Base-by-base conservation (phyloP, 192 early-diverging fungal genomes). In the Mortierella antarctica region DNA sequence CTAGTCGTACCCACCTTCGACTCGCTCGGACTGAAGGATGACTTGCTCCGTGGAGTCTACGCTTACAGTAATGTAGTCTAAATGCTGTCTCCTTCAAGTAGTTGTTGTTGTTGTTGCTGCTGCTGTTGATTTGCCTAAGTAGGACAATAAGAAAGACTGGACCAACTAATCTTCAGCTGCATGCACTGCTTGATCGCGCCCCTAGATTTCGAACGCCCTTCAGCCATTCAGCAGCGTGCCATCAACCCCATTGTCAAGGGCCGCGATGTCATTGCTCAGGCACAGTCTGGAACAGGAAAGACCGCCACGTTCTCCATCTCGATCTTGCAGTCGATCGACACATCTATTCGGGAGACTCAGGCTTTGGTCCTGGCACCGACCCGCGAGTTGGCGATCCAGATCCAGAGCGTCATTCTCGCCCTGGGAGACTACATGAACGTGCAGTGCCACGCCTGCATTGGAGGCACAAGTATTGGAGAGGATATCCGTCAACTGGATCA, bases 221-320 rank as follows among this genome's bases (percentile, higher is more conserved):
- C 96, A 5, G 96, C 98, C 64, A 99, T 99, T 87, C 98, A 99
- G 84, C 98, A 99, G 85, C 92, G 98, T 85, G 96, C 96, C 50
- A 99, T 98, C 65, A 81, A 89, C 75, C 96, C 96, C 39, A 94
- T 98, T 61, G 89, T 90, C 67, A 92, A 87, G 66, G 94, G 94
- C 42, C 91, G 94, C 57, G 96, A 98, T 85, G 96, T 98, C 60
- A 98, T 98, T 66, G 96, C 96, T 2, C 96, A 98, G 84, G 96
- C 96, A 13, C 96, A 99, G 88, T 98, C 97, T 48, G 97, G 97
- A 74, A 99, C 97, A 65, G 97, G 97, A 84, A 99, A 99, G 83
- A 99, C 97, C 0, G 97, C 96, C 48, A 98, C 97, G 0, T 96
- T 99, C 85, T 96, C 95, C 3, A 99, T 99, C 67, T 94, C 95